Base-by-base conservation (phyloP, 352 stramenopile species). In the Pythium periplocum region DNA sequence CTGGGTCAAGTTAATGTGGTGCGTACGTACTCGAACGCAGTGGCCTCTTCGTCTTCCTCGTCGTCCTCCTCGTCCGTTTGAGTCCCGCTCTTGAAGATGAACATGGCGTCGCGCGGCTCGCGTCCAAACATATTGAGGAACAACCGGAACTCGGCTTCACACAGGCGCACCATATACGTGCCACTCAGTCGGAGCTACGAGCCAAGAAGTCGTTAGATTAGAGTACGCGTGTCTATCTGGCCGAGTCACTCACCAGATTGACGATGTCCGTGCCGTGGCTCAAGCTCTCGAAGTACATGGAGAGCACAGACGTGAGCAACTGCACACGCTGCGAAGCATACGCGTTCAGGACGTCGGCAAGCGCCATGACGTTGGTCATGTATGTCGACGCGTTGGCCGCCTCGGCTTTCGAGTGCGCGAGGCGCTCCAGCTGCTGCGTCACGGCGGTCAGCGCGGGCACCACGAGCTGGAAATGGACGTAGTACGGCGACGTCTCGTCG, bases 381-480 rank as follows among this genome's bases (percentile, higher is more conserved):
- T 66, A 73, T 6, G 71, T 61, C n/a, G 64, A 63, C 4, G 55
- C 26, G 9, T 72, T 75, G 32, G 62, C 48, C 1, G 64, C 44
- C 17, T 48, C 53, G 26, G 48, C 45, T 26, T 53, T 61, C 10
- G 53, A 61, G 10, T 58, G 61, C 6, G 54, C 67, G 8, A 87
- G 55, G 12, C 80, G 69, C 40, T 86, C 60, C 4, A 94, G 66
- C 36, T 91, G 83, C 49, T 79, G 75, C 2, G 77, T 66, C 0
- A 86, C 75, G 1, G 78, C 74, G 39, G 67, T 63, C 0, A 90
- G 64, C 3, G 78, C 82, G 1, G 80, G 78, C 10, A 77, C 70
- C 5, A 88, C 73, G 11, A 90, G 57, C 52, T 90, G 74, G 46
- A 93, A 90, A 37, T 89, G 75, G 2, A 91, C 75, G 41, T 93